Base-by-base conservation (phyloP, 352 stramenopile species). In the Phytophthora agathidicida region DNA sequence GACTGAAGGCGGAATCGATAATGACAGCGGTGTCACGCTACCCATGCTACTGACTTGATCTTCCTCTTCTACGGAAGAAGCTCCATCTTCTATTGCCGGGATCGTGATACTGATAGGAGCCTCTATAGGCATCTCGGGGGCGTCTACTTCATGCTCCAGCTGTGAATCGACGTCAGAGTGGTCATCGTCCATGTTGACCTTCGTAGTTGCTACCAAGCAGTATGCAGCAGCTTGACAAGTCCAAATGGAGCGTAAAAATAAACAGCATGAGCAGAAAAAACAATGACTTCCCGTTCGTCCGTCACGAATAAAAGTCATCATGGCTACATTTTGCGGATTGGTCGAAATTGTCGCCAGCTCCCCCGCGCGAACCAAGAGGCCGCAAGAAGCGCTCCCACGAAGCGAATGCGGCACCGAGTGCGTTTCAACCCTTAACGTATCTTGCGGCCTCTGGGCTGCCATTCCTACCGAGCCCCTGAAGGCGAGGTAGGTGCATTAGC, bases 211-310 rank as follows among this genome's bases (percentile, higher is more conserved):
- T 24, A 27, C 32, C 20, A 14, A 27, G 23, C 30, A 16, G 5
- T 48, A 37, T 41, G 7, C 39, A 24, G 23, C 30, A 22, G 14
- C 35, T 44, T 44, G 30, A 54, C 39, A 38, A 52, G 16, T 28
- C 38, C 31, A 65, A 65, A 47, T 47, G 59, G 30, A 39, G 3
- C 20, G 39, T 54, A 60, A 37, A 65, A 65, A 65, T 65, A 65
- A 60, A 49, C 43, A 27, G 45, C 17, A 23, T 8, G 36, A n/a
- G n/a, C n/a, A n/a, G n/a, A n/a, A n/a, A n/a, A n/a, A n/a, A n/a
- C n/a, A n/a, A n/a, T n/a, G n/a, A n/a, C n/a, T n/a, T n/a, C n/a
- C n/a, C n/a, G n/a, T n/a, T n/a, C n/a, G n/a, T n/a, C n/a, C n/a
- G n/a, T n/a, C n/a, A n/a, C n/a, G n/a, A n/a, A n/a, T n/a, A n/a